Evolutionary conservation across 2,329 filamentous ascomycete genomes (phyloP).

Genomic region (Aureobasidium namibiae): DNA sequence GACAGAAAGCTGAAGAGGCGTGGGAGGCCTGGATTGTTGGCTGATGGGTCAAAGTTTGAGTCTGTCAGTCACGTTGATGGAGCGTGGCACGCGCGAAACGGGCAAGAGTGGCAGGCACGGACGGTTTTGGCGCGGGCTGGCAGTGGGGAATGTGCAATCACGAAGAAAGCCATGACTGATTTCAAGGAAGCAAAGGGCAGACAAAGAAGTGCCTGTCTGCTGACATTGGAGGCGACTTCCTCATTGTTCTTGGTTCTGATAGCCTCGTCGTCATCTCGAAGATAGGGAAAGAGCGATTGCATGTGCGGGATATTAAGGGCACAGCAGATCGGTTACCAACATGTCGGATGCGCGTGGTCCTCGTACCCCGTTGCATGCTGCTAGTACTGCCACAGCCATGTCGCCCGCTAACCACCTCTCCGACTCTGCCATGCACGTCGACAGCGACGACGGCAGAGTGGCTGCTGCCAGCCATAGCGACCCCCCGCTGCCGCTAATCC

Average conservation of each 20-base stretch:
- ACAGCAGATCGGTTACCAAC: neutral
- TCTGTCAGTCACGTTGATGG: slow-evolving; percentile 4
- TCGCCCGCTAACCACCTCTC: neutral
- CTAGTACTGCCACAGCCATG: neutral
- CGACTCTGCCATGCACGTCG: neutral
- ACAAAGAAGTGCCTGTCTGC: neutral
- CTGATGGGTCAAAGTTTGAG: neutral
- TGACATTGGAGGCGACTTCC: neutral
- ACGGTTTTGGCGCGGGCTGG: neutral
- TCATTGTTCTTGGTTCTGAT: neutral
- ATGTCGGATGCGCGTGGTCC: neutral
- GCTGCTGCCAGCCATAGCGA: neutral
- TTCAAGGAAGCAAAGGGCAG: neutral
- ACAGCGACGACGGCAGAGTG: neutral
- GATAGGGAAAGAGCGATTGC: neutral
- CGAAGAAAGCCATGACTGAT: neutral
- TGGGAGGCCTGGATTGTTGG: neutral
- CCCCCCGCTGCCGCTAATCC: neutral
- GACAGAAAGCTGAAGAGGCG: too few species aligned
- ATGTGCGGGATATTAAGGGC: neutral
- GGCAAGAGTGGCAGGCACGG: slow-evolving; percentile 1
- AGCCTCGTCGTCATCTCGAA: neutral
- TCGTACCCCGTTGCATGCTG: neutral
- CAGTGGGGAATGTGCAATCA: neutral
- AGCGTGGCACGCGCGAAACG: slow-evolving; percentile 1